These are phyloP conservation scores for Dryadomyces quercus-mongolicae DNA, from an alignment of 2,329 filamentous ascomycete genomes.

Conservation along the genomic window DNA sequence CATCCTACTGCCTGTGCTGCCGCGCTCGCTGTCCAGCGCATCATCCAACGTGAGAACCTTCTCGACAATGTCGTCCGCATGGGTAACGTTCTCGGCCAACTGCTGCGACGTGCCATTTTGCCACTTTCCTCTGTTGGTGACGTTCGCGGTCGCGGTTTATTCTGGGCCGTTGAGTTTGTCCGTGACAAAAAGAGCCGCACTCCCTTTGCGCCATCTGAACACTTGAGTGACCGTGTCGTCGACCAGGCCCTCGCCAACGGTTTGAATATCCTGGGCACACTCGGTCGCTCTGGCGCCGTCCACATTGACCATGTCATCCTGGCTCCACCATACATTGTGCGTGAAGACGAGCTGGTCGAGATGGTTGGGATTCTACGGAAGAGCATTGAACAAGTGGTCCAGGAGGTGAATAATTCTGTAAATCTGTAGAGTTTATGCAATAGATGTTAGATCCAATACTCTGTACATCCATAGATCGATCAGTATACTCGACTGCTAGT, in stretches of 20 bases:
- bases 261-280: slow-evolving; percentile 40
- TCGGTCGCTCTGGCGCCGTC: slow-evolving; percentile 23
- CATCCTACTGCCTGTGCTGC: slow-evolving; percentile 48
- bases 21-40: slow-evolving; percentile 48
- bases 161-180: slow-evolving; percentile 36
- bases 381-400: no score
- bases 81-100: slow-evolving; percentile 36
- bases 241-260: slow-evolving; percentile 16
- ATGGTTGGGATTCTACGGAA: no score
- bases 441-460: no score
- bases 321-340: slow-evolving; percentile 48
- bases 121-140: slow-evolving; percentile 36
- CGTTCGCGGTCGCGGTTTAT: slow-evolving; percentile 47
- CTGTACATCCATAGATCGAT: no score
- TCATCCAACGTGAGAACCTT: slow-evolving; percentile 44
- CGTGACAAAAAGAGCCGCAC: slow-evolving; percentile 17
- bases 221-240: slow-evolving; percentile 3
- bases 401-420: no score
- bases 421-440: no score
- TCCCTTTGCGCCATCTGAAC: slow-evolving; percentile 18
- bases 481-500: no score
- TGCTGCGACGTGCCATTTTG: slow-evolving; percentile 26
- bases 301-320: slow-evolving; percentile 51
- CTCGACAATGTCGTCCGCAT: slow-evolving; percentile 47
- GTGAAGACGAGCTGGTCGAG: background rate